Percentiles rank a stretch among this genome's conserved stretches.
phyloP scores from a whole-genome alignment of 108 stramenopile species.

The Nannochloropsis gaditana region DNA sequence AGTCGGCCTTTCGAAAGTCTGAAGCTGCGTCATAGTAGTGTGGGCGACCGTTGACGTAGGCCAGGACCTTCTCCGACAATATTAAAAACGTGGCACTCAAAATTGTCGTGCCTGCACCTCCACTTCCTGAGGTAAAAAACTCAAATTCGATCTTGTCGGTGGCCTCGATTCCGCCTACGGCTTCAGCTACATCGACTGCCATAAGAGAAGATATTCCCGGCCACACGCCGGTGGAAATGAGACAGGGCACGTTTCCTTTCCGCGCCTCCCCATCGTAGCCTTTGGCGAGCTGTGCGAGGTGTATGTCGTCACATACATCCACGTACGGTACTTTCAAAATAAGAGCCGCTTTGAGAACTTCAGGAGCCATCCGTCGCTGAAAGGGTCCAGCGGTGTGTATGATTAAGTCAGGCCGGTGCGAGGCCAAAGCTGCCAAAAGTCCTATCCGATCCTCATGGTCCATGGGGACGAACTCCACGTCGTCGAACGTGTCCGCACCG shows the following conservation, averaged over 20 bases:
- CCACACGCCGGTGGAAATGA: constrained; percentile 45
- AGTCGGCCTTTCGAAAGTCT: constrained; percentile 41
- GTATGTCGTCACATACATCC: constrained; percentile 42
- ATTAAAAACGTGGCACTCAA: constrained; percentile 44
- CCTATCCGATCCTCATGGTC: constrained; percentile 34
- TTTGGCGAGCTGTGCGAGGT: constrained; percentile 37
- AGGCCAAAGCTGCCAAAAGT: constrained; percentile 24
- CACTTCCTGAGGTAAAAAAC: constrained; percentile 37
- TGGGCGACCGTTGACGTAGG: constrained; percentile 28
- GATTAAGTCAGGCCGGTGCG: constrained; percentile 32
- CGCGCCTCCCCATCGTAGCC: constrained; percentile 23
- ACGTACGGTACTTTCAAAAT: constrained; percentile 30
- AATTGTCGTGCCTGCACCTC: constrained; percentile 40
- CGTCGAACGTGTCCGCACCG: constrained; percentile 28
- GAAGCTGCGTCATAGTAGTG: constrained; percentile 32
- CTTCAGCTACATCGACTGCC: constrained; percentile 33
- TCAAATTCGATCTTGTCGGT: constrained; percentile 37
- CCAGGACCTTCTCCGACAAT: constrained; percentile 37
- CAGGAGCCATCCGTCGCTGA: constrained; percentile 30
- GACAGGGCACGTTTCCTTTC: constrained; percentile 32
- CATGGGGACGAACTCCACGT: constrained; percentile 30
- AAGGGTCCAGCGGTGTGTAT: constrained; percentile 47
- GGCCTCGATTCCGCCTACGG: constrained; percentile 29
- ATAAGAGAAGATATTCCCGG: constrained; percentile 40
- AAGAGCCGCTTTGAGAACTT: constrained; percentile 38